Evolutionary conservation across 768 basidiomycete genomes (phyloP), one percentile per base, ranked within the genome.

Genomic region (Fistulinella prunicolor): DNA sequence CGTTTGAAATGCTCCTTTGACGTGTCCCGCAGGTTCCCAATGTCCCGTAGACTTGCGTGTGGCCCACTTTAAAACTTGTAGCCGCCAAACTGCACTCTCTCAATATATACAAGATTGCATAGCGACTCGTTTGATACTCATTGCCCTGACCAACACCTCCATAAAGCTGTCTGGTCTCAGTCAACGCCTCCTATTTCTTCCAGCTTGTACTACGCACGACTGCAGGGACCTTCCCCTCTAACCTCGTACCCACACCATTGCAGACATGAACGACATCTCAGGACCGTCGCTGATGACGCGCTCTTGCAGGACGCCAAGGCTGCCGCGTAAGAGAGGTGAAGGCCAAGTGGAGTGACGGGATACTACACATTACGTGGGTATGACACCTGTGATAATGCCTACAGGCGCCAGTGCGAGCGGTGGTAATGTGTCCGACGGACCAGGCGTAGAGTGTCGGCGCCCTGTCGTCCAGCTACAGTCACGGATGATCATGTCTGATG

Each of bases 301-400:
- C 62, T 94, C 48, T 74, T 95, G 47, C 86, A 89, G 60, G 84
- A 93, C 52, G 84, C 87, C 26, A 91, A 90, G 66, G n/a, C n/a
- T n/a, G 64, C 81, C 46, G 90, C 92, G 8, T 99, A 44, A 64
- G 77, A 38, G 84, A 89, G 58, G 96, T 98, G 88, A 79, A 77
- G 35, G 95, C 91, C 0, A 86, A 86, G 55, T 94, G 87, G 85
- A 89, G 84, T 59, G 87, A 94, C 55, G 87, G 83, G 60, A 94
- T 63, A 98, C 95, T 9, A 97, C 94, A 0, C 95, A 99, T 67
- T 99, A 96, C 56, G 94, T 97, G 35, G 95, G 94, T 63, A 95
- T 93, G 16, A 92, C 89, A 0, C 92, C 94, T 3, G 86, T 84
- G 1, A 78, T 82, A 9, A 84, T 82, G 0, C 79, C 82, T 0